Conservation (phyloP, 805 yeast genomes). For the Myxozyma sirexii region DNA sequence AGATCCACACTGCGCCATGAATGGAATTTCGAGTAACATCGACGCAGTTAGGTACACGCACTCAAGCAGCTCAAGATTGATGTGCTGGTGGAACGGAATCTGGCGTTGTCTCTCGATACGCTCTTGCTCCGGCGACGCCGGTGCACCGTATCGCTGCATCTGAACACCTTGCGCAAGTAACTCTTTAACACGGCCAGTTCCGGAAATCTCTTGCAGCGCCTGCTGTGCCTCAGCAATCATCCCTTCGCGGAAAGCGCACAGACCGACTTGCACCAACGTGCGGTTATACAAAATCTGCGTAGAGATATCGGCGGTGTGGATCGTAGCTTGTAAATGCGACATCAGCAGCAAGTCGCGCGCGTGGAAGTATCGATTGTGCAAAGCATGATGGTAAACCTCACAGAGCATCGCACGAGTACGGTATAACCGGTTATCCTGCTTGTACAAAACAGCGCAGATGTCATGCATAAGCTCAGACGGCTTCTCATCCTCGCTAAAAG, state of each 20-base stretch:
- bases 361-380: slow-evolving; percentile 76
- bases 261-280: slow-evolving; percentile 92
- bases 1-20: slow-evolving; percentile 69
- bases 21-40: slow-evolving; percentile 87
- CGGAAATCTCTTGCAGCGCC: slow-evolving; percentile 82
- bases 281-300: slow-evolving; percentile 93
- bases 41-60: slow-evolving; percentile 90
- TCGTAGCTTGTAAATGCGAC: slow-evolving; percentile 81
- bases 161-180: slow-evolving; percentile 89
- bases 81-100: slow-evolving; percentile 97
- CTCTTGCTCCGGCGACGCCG: slow-evolving; percentile 48
- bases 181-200: slow-evolving; percentile 84
- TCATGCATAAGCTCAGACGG: slow-evolving; percentile 62
- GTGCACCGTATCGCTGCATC: slow-evolving; percentile 54
- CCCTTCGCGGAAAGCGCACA: slow-evolving; percentile 92
- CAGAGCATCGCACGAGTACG: slow-evolving; percentile 82
- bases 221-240: slow-evolving; percentile 84
- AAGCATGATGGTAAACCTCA: slow-evolving; percentile 88
- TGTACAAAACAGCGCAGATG: slow-evolving; percentile 65
- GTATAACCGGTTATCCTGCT: slow-evolving; percentile 67
- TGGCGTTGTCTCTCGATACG: slow-evolving; percentile 72
- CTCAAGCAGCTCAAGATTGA: slow-evolving; percentile 91
- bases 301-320: slow-evolving; percentile 80
- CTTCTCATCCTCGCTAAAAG: slow-evolving; percentile 46
- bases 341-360: slow-evolving; percentile 87